Evolutionary conservation across 148 eudicot species (phyloP).

Genomic region (Nyssa sinensis): DNA sequence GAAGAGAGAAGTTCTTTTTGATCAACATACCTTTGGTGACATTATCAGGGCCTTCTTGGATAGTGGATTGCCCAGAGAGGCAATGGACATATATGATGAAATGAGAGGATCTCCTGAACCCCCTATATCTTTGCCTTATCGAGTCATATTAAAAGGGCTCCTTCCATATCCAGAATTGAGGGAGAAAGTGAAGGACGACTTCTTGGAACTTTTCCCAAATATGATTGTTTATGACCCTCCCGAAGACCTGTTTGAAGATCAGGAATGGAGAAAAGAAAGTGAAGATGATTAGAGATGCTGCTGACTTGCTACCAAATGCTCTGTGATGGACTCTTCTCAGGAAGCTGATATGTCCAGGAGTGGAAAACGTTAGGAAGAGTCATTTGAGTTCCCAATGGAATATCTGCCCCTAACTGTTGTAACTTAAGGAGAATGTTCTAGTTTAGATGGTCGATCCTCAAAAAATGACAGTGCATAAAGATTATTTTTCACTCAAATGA

Average conservation of each 20-base stretch:
- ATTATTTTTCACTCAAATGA: not conserved
- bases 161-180: constrained; percentile 85
- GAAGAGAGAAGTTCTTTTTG: constrained; percentile 68
- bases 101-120: constrained; percentile 91
- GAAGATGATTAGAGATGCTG: constrained; percentile 34
- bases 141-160: constrained; percentile 89
- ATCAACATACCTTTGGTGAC: constrained; percentile 96
- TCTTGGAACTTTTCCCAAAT: constrained; percentile 83
- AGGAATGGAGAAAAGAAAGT: constrained; percentile 43
- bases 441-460: not conserved
- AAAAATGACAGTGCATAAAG: not conserved
- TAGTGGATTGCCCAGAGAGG: constrained; percentile 63
- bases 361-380: not conserved
- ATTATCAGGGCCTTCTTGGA: constrained; percentile 80
- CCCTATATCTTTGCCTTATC: constrained; percentile 77
- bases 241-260: constrained; percentile 71
- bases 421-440: not conserved
- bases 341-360: not conserved
- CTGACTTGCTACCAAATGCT: not conserved
- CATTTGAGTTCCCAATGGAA: not conserved
- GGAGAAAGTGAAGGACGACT: constrained; percentile 86
- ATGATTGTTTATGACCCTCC: constrained; percentile 77
- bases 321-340: not conserved
- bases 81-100: constrained; percentile 82
- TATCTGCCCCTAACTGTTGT: not conserved